phyloP scores from a whole-genome alignment of 164 flowering plant genomes.

The Nymphaea colorata region DNA sequence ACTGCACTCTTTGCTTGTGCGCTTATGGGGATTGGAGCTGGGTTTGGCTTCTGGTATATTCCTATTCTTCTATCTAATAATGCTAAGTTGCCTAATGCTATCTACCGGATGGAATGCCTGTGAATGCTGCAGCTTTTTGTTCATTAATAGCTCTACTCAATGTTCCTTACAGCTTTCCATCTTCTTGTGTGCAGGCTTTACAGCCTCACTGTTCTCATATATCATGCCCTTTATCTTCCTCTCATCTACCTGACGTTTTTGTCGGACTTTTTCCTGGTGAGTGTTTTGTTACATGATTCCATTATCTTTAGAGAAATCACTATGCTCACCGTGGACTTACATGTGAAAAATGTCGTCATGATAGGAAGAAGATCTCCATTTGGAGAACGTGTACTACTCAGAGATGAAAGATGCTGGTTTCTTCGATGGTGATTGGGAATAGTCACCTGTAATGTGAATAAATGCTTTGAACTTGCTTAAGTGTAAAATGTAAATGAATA shows the following conservation, averaged over 20 bases:
- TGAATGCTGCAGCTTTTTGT: background rate
- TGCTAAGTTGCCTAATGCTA: background rate
- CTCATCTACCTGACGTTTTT: constrained; percentile 63
- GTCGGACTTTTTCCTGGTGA: constrained; percentile 91
- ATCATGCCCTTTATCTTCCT: constrained; percentile 80
- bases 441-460: background rate
- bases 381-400: constrained; percentile 76
- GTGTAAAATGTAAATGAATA: background rate
- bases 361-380: constrained; percentile 73
- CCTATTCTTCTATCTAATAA: background rate
- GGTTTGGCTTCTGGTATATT: constrained; percentile 58
- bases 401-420: constrained; percentile 95
- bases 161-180: background rate
- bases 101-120: background rate
- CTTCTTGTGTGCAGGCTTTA: constrained; percentile 50
- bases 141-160: background rate
- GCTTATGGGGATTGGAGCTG: constrained; percentile 40
- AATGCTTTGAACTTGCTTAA: background rate
- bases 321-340: background rate
- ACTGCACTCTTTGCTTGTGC: constrained; percentile 43
- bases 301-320: background rate
- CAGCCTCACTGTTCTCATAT: constrained; percentile 38
- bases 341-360: background rate
- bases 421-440: constrained; percentile 80
- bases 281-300: background rate